phyloP scores from a whole-genome alignment of 225 moss, liverwort and hornwort species.

The Rhytidiadelphus loreus region DNA sequence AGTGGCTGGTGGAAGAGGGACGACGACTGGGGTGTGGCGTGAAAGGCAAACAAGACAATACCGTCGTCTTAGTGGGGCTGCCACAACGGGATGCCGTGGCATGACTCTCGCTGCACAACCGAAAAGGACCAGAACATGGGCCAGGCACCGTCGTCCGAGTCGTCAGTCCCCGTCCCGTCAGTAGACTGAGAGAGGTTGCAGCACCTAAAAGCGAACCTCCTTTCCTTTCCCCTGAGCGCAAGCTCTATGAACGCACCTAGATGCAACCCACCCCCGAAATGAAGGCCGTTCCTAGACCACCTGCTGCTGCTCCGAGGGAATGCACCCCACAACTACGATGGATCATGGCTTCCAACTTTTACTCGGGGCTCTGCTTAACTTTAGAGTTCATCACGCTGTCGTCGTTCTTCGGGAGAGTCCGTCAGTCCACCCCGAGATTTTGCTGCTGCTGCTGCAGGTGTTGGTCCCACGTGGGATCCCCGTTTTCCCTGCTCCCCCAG shows the following conservation, averaged over 20 bases:
- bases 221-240: not conserved
- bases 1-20: not conserved
- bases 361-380: not conserved
- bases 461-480: slow-evolving; percentile 33
- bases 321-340: not conserved
- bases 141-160: slow-evolving; percentile 11
- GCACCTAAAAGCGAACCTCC: slow-evolving; percentile 2
- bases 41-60: slow-evolving; percentile 1
- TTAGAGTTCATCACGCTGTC: not conserved
- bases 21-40: not conserved
- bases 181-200: not conserved
- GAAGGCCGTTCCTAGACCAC: slow-evolving; percentile 1
- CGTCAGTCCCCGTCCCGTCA: slow-evolving; percentile 11
- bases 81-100: slow-evolving; percentile 18
- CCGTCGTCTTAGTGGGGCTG: not conserved
- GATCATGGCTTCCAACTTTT: not conserved
- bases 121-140: slow-evolving; percentile 30
- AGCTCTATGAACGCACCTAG: slow-evolving; percentile 3
- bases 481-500: slow-evolving; percentile 7
- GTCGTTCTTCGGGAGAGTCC: not conserved
- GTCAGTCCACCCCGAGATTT: not conserved
- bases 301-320: not conserved
- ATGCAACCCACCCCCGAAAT: not conserved
- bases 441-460: not conserved
- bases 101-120: slow-evolving; percentile 28